Evolutionary conservation across 176 grass and related monocot species (phyloP).

Genomic region (Zizania latifolia): DNA sequence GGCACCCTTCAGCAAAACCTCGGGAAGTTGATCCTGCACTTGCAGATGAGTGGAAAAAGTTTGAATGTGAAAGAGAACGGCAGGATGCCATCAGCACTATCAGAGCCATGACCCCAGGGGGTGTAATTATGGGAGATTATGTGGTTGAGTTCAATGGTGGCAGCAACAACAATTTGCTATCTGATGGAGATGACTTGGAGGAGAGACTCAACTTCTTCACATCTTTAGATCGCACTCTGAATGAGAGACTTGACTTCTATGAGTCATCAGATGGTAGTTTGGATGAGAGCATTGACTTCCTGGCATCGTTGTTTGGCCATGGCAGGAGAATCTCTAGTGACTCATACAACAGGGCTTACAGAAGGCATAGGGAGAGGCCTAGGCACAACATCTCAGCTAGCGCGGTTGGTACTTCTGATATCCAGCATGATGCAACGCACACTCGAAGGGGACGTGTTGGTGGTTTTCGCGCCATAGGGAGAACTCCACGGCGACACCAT

Average conservation of each 20-base stretch:
- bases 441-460: constrained; percentile 15
- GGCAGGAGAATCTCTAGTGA: constrained; percentile 37
- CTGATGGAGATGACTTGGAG: constrained; percentile 39
- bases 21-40: constrained; percentile 68
- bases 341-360: constrained; percentile 22
- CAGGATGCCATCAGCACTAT: constrained; percentile 88
- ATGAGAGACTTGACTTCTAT: constrained; percentile 42
- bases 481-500: constrained; percentile 14
- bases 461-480: constrained; percentile 10
- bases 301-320: constrained; percentile 42
- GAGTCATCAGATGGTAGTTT: constrained; percentile 44
- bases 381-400: constrained; percentile 18
- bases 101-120: constrained; percentile 62
- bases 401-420: constrained; percentile 25
- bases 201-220: constrained; percentile 49
- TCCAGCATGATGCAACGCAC: constrained; percentile 19
- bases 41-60: constrained; percentile 70
- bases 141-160: constrained; percentile 74
- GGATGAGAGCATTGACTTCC: constrained; percentile 38
- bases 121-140: constrained; percentile 84
- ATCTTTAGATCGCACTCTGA: constrained; percentile 42
- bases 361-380: constrained; percentile 41
- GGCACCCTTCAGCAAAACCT: constrained; percentile 58
- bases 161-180: constrained; percentile 11
- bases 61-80: constrained; percentile 70